Conservation (phyloP, 176 grass and related monocot genomes). For the Eremochloa ophiuroides region DNA sequence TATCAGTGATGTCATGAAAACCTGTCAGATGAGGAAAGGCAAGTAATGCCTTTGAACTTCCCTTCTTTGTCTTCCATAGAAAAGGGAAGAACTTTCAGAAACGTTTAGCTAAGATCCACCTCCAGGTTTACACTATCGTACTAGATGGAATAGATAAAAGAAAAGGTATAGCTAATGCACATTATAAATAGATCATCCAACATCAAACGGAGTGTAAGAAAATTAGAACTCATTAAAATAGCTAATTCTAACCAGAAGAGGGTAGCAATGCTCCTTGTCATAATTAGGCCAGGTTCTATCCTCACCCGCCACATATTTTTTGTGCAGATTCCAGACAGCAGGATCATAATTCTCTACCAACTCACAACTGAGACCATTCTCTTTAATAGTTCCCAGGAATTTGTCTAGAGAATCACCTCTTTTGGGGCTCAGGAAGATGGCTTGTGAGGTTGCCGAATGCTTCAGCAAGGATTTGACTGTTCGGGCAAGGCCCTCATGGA, state of each 20-base stretch:
- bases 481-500: constrained; percentile 54
- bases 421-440: constrained; percentile 79
- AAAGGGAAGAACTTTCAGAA: not conserved
- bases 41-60: not conserved
- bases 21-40: not conserved
- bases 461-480: constrained; percentile 57
- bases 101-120: not conserved
- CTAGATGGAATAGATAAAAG: not conserved
- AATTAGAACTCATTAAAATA: not conserved
- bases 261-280: constrained; percentile 71
- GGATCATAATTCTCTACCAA: constrained; percentile 83
- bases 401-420: constrained; percentile 88
- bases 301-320: constrained; percentile 42
- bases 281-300: constrained; percentile 80
- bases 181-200: constrained; percentile 18
- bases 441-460: constrained; percentile 54
- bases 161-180: not conserved
- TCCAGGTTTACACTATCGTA: not conserved
- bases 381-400: constrained; percentile 55
- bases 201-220: constrained; percentile 8
- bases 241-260: constrained; percentile 66
- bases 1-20: not conserved
- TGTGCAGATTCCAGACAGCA: constrained; percentile 65
- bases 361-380: constrained; percentile 57
- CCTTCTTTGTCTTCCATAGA: not conserved